Percentiles rank a stretch among this genome's conserved stretches.
phyloP scores from a whole-genome alignment of 1,139 yeast genomes.

The Geotrichum carabidarum region DNA sequence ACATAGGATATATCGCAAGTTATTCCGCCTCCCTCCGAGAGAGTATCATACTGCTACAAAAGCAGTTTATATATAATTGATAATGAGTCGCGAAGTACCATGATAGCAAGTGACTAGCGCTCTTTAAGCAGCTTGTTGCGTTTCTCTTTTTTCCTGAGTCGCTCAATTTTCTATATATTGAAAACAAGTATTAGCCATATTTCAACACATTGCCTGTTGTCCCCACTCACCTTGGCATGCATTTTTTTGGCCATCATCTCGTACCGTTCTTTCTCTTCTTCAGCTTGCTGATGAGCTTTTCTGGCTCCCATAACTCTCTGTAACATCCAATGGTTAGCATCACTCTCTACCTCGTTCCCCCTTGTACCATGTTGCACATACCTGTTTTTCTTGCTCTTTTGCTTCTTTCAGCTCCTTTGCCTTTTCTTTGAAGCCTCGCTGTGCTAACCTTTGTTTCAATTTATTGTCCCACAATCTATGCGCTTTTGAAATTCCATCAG shows the following conservation, averaged over 20 bases:
- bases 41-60: too few relatives aligned
- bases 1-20: background rate
- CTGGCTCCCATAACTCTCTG: constrained; percentile 29
- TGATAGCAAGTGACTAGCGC: constrained; percentile 28
- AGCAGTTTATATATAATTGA: background rate
- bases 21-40: background rate
- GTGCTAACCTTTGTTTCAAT: constrained; percentile 31
- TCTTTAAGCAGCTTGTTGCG: constrained; percentile 43
- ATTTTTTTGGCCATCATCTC: constrained; percentile 39
- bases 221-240: constrained; percentile 40
- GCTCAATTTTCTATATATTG: constrained; percentile 33
- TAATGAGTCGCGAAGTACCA: background rate
- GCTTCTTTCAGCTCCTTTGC: constrained; percentile 39
- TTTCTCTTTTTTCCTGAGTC: constrained; percentile 40
- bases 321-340: background rate
- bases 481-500: constrained; percentile 28
- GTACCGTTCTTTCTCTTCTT: constrained; percentile 42
- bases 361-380: constrained; percentile 6
- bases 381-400: constrained; percentile 34
- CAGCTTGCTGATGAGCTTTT: constrained; percentile 37
- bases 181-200: background rate
- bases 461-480: constrained; percentile 35
- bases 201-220: constrained; percentile 40
- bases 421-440: constrained; percentile 34
- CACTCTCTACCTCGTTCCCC: background rate